Evolutionary conservation across 169 alveolate genomes (phyloP), one percentile per base, ranked within the genome.

Genomic region (Plasmodium cynomolgi): DNA sequence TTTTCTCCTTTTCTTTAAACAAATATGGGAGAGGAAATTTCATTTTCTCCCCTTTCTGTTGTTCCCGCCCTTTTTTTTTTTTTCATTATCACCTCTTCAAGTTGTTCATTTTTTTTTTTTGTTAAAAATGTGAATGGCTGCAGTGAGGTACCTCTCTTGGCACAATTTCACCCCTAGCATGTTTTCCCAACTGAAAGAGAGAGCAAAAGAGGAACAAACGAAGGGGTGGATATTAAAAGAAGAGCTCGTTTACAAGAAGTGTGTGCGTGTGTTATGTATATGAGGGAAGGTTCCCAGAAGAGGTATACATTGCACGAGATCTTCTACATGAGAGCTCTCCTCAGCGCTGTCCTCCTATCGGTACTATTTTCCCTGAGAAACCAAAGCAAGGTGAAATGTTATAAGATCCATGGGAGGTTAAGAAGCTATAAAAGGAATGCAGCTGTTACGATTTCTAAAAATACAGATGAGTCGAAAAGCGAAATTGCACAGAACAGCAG

Each of bases 361-460:
- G 50, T 68, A 20, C 68, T 90, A 68, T 80, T 90, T 44, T 80
- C 47, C 73, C 47, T 56, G n/a, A 56, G 11, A 15, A 90, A 90
- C 2, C 29, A 34, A 39, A 29, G 47, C 3, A 80, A 11, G 34
- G 74, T 62, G 74, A 34, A 47, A 3, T 34, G 84, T 39, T 90
- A 79, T 81, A 90, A 68, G 75, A 90, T 90, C 41, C 5, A 39
- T 5, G 90, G 83, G 54, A 62, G 37, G 44, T 29, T 90, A 33
- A 15, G 82, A 26, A 79, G 20, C 13, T 90, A 20, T 47, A 90
- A 68, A 17, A 33, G 54, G 37, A 29, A 15, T 29, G 34, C 20
- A 41, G 50, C 37, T 33, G 72, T 90, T 17, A 41, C 39, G 11
- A 29, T 3, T 37, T 84, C 39, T 29, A 56, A 54, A 47, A 29